phyloP scores from a whole-genome alignment of 305 asterid species.

The Fraxinus floribunda region DNA sequence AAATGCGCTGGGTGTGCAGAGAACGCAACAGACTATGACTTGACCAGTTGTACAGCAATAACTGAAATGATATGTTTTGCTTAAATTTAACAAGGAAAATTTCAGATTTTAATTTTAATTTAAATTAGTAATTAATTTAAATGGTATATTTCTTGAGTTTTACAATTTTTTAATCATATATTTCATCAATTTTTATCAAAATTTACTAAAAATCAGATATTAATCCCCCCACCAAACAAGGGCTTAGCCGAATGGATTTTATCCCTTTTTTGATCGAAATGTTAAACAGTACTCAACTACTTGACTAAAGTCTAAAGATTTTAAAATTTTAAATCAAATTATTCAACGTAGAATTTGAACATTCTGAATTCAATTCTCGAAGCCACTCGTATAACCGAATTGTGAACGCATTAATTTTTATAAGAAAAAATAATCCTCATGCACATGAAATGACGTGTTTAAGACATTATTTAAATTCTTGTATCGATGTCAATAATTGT shows the following conservation, averaged over 20 bases:
- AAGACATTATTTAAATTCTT: too few relatives aligned
- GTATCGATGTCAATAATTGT: not conserved
- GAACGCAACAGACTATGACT: slow-evolving; percentile 12
- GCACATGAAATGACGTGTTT: not conserved
- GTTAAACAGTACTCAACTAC: not conserved
- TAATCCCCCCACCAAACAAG: too few relatives aligned
- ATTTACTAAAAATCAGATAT: too few relatives aligned
- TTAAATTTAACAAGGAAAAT: too few relatives aligned
- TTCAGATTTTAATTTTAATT: too few relatives aligned
- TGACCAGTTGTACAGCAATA: slow-evolving; percentile 34
- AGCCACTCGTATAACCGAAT: not conserved
- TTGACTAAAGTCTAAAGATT: too few relatives aligned
- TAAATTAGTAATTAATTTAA: too few relatives aligned
- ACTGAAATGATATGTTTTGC: slow-evolving; percentile 3
- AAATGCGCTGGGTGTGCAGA: slow-evolving; percentile 41
- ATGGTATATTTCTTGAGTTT: too few relatives aligned
- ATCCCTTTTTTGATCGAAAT: not conserved
- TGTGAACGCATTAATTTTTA: not conserved
- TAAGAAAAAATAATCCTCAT: not conserved
- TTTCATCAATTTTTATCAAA: too few relatives aligned
- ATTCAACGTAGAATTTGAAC: not conserved
- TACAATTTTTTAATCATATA: too few relatives aligned
- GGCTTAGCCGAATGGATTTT: too few relatives aligned
- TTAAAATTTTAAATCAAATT: too few relatives aligned
- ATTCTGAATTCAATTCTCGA: not conserved